Conservation (phyloP, 2,329 filamentous ascomycete species). For the Colletotrichum sp. region DNA sequence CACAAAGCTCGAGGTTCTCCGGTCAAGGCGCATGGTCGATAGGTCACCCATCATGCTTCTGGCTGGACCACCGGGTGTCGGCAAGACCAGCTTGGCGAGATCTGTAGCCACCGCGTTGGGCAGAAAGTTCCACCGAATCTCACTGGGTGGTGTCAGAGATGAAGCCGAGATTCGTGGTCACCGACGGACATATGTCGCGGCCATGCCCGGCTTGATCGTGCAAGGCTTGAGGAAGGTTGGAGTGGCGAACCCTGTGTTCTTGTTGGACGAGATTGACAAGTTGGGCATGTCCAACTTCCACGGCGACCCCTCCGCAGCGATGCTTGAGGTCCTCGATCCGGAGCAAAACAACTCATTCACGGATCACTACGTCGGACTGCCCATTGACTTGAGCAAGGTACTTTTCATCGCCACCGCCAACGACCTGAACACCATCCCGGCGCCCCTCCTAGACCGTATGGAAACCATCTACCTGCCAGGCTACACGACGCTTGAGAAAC, state of each 20-base stretch:
- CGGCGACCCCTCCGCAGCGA: conserved; percentile 93
- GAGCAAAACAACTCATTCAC: conserved; percentile 96
- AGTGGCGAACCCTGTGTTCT: conserved; percentile 91
- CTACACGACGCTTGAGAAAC: conserved; percentile 96
- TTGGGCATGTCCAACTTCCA: conserved; percentile 90
- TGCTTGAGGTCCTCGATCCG: conserved; percentile 96
- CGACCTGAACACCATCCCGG: conserved; percentile 89
- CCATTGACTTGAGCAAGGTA: conserved; percentile 94
- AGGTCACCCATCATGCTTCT: conserved; percentile 95
- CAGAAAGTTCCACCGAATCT: conserved; percentile 96
- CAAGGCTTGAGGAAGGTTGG: conserved; percentile 95
- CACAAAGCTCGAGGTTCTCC: conserved; percentile 76
- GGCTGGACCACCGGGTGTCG: conserved; percentile 90
- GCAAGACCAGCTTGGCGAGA: conserved; percentile 94
- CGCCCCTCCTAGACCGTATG: conserved; percentile 95
- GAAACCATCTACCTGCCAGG: conserved; percentile 92
- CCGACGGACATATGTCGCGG: conserved; percentile 93
- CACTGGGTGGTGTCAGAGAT: conserved; percentile 91
- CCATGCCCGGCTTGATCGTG: conserved; percentile 97
- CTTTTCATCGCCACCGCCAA: conserved; percentile 98
- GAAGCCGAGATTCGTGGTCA: conserved; percentile 97
- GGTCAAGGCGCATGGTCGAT: conserved; percentile 85
- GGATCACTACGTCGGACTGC: conserved; percentile 96
- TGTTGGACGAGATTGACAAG: conserved; percentile 98
- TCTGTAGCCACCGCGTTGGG: conserved; percentile 92